Evolutionary conservation across 495 filamentous ascomycete genomes (phyloP).

Genomic region (Penicillium longicatenatum): DNA sequence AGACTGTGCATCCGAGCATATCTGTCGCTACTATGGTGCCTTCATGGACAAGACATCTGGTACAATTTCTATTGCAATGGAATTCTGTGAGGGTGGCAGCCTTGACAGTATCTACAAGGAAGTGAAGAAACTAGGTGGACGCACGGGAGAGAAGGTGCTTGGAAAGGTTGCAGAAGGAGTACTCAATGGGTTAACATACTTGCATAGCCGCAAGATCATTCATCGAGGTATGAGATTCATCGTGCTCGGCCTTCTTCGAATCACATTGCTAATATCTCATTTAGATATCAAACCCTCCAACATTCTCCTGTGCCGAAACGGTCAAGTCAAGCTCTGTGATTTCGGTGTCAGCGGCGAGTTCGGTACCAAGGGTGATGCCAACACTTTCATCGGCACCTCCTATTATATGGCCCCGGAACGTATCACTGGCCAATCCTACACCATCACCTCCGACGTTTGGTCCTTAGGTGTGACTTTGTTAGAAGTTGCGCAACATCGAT

Average conservation of each 20-base stretch:
- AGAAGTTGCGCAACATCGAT: conserved; percentile 96
- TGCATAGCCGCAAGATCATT: conserved; percentile 96
- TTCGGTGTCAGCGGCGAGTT: conserved; percentile 98
- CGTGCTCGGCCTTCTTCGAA: not conserved
- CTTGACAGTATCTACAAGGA: conserved; percentile 96
- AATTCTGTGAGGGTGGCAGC: conserved; percentile 96
- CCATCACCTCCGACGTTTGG: conserved; percentile 98
- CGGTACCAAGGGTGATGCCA: conserved; percentile 96
- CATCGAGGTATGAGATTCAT: conserved; percentile 64
- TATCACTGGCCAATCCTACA: conserved; percentile 96
- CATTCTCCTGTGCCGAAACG: conserved; percentile 88
- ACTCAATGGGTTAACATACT: conserved; percentile 89
- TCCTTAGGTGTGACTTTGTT: conserved; percentile 93
- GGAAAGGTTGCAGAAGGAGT: conserved; percentile 97
- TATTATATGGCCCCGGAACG: conserved; percentile 99
- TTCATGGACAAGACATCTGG: conserved; percentile 91
- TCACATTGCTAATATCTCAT: conserved; percentile 2
- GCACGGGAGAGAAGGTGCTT: conserved; percentile 96
- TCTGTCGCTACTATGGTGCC: conserved; percentile 95
- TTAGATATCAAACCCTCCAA: conserved; percentile 96
- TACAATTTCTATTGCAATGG: conserved; percentile 98
- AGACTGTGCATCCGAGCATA: conserved; percentile 88
- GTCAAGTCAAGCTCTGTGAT: conserved; percentile 96
- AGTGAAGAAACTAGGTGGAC: conserved; percentile 90
- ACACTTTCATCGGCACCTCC: conserved; percentile 97